phyloP scores from a whole-genome alignment of 2,329 filamentous ascomycete species.

The Microcyclosporella mali region DNA sequence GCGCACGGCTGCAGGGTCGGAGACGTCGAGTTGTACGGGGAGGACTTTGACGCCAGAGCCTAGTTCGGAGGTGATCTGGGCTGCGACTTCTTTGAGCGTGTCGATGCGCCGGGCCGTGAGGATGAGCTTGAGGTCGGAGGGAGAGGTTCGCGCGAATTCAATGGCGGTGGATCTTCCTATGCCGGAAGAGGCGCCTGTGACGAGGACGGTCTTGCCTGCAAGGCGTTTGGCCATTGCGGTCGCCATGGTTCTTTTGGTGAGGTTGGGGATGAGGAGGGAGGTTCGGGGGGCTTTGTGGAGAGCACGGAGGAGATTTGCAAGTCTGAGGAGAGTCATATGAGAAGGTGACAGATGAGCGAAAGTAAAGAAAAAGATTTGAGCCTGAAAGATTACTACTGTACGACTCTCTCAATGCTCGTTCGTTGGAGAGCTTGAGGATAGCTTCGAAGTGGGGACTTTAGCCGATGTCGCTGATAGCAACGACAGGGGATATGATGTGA shows the following conservation, averaged over 20 bases:
- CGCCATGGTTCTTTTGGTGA: constrained; percentile 7
- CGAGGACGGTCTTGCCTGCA: constrained; percentile 81
- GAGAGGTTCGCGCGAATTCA: constrained; percentile 84
- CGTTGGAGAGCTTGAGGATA: not conserved
- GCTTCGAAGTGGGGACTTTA: not conserved
- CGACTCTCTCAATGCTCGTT: constrained; percentile 3
- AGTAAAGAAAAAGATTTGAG: not conserved
- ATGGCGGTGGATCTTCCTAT: constrained; percentile 80
- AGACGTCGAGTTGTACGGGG: constrained; percentile 80
- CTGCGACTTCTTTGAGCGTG: constrained; percentile 66
- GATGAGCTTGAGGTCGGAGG: constrained; percentile 72
- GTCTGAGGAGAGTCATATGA: constrained; percentile 7
- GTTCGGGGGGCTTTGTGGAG: not conserved
- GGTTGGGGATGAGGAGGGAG: constrained; percentile 2
- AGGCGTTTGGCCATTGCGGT: constrained; percentile 57
- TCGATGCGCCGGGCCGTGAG: constrained; percentile 84
- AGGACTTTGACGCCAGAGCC: constrained; percentile 75
- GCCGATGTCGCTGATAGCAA: not conserved
- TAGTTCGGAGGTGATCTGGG: constrained; percentile 69
- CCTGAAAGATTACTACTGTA: constrained; percentile 1
- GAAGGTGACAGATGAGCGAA: not conserved
- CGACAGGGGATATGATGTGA: not conserved
- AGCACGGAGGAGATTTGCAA: not conserved
- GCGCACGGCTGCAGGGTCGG: constrained; percentile 66
- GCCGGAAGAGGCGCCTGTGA: constrained; percentile 89